phyloP scores from a whole-genome alignment of 495 filamentous ascomycete genomes.

The Hypoxylon subgilvum region DNA sequence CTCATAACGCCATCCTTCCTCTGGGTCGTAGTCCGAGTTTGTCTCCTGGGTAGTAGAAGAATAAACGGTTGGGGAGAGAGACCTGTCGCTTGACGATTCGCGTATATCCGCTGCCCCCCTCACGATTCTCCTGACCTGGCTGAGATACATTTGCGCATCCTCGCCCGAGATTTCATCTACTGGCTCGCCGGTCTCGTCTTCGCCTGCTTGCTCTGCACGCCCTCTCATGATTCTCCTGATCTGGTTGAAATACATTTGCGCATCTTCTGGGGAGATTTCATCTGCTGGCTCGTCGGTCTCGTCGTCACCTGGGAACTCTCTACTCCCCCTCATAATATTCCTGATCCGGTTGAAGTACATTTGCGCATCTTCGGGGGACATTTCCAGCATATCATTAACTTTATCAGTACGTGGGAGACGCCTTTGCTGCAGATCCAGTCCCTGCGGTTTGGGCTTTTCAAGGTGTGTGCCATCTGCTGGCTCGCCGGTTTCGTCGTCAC shows the following conservation, averaged over 20 bases:
- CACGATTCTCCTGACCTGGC: too few relatives aligned
- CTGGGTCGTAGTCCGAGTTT: constrained; percentile 3
- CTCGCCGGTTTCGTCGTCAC: too few relatives aligned
- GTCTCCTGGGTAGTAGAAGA: neutral
- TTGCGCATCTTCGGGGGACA: neutral
- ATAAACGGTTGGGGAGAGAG: neutral
- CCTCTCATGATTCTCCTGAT: neutral
- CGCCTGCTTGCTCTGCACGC: too few relatives aligned
- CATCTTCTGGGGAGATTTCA: too few relatives aligned
- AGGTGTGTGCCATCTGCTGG: too few relatives aligned
- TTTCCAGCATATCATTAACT: too few relatives aligned
- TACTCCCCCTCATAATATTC: neutral
- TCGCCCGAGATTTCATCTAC: too few relatives aligned
- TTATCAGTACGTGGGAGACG: too few relatives aligned
- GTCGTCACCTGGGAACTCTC: neutral
- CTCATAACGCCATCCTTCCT: constrained; percentile 34
- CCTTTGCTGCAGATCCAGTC: neutral
- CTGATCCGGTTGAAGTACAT: neutral
- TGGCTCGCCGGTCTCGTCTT: too few relatives aligned
- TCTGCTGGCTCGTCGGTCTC: neutral
- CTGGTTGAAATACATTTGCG: neutral
- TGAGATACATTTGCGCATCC: too few relatives aligned
- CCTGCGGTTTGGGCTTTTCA: too few relatives aligned
- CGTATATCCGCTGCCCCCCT: neutral
- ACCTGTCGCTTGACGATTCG: neutral